Conservation (phyloP, 768 basidiomycete genomes). For the Termitomyces sp. region DNA sequence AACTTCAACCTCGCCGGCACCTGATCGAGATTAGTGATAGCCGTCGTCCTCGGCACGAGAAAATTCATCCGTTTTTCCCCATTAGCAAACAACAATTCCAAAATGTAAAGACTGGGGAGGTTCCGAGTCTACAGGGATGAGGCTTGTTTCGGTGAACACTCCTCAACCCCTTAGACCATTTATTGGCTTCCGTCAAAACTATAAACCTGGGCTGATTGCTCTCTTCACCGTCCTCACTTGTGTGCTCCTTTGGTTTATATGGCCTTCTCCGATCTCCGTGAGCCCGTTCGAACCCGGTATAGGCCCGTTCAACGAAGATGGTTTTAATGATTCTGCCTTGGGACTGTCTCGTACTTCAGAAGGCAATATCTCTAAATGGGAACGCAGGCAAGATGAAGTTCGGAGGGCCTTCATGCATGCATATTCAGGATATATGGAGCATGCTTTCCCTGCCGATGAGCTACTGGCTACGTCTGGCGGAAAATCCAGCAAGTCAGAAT, state of each 20-base stretch:
- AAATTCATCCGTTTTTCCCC: background rate
- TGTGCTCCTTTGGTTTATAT: conserved; percentile 1
- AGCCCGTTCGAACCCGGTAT: background rate
- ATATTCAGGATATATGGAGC: conserved; percentile 46
- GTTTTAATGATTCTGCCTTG: background rate
- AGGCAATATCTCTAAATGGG: conserved; percentile 28
- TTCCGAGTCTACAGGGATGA: background rate
- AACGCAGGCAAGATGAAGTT: conserved; percentile 42
- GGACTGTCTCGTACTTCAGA: background rate
- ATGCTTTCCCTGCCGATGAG: conserved; percentile 55
- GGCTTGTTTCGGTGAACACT: background rate
- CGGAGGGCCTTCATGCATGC: conserved; percentile 54
- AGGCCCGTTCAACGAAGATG: background rate
- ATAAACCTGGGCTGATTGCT: background rate
- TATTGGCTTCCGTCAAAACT: background rate
- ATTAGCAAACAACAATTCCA: background rate
- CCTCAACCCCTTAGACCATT: background rate
- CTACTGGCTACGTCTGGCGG: conserved; percentile 41
- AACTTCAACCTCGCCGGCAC: no score
- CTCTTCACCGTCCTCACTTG: background rate
- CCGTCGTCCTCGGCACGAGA: no score
- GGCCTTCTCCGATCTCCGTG: background rate
- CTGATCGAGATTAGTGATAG: no score
- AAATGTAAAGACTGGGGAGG: background rate
- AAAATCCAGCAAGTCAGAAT: conserved; percentile 47